Evolutionary conservation across 352 stramenopile species (phyloP), one percentile per base, ranked within the genome.

Genomic region (Phytophthora niederhauseri): DNA sequence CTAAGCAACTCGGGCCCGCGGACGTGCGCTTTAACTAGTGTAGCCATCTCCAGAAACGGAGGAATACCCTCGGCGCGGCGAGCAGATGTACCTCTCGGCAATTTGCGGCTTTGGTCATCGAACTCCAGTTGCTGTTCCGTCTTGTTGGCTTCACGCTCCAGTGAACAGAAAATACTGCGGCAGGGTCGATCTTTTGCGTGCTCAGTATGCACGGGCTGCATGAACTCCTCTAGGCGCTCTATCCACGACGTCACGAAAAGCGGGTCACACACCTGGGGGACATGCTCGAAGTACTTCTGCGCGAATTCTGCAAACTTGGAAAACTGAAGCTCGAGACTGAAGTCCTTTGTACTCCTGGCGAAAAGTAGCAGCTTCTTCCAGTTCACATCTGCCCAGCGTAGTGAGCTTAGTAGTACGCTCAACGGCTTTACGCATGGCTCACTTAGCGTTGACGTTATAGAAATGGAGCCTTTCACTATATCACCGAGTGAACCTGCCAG

Each of bases 161-260:
- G 49, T 8, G 82, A 92, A 50, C 84, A 92, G n/a, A 88, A 70
- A 2, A 92, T 56, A 36, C 82, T 90, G 20, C 61, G 64, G 50
- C 84, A 92, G 2, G 52, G 46, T 19, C 63, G 70, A 36, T 86
- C 82, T 38, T 78, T 77, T n/a, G 72, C 60, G 45, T 90, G 81
- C 51, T 87, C 77, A 3, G 7, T 14, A 48, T 90, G 82, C 6
- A 64, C 57, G 31, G 72, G 70, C 24, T 68, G 70, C 4, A 85
- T 8, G 52, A 88, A 79, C 14, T 77, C 73, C 5, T 51, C 57
- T 0, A 81, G 12, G 19, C 41, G 52, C 15, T 82, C 50, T n/a
- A 90, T 50, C 57, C 54, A 77, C 3, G 61, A 52, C 9, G 64
- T 57, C 12, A 86, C 61, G 36, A 77, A 64, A 4, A 73, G 57